Evolutionary conservation across 805 yeast species (phyloP).

Genomic region (Isabelozyma gotoi): DNA sequence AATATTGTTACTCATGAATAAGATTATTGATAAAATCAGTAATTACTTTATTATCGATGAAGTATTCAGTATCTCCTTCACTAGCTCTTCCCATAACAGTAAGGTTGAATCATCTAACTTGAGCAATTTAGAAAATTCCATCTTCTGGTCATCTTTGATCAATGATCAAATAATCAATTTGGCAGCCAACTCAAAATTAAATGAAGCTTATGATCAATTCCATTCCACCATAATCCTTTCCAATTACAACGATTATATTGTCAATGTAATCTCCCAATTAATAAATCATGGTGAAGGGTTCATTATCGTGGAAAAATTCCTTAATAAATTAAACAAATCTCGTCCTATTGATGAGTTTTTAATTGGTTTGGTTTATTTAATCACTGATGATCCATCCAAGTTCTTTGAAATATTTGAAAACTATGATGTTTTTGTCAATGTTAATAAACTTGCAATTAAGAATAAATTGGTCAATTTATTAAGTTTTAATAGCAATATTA

Average conservation of each 20-base stretch:
- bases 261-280: constrained; percentile 31
- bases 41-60: constrained; percentile 21
- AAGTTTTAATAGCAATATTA: constrained; percentile 12
- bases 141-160: constrained; percentile 30
- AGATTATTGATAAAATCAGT: constrained; percentile 21
- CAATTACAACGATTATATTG: constrained; percentile 29
- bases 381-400: constrained; percentile 23
- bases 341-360: constrained; percentile 27
- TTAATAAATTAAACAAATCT: constrained; percentile 38
- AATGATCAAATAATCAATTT: constrained; percentile 15
- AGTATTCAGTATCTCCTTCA: constrained; percentile 26
- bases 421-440: constrained; percentile 16
- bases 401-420: constrained; percentile 22
- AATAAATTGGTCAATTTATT: constrained; percentile 13
- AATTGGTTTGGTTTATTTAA: constrained; percentile 32
- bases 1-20: constrained; percentile 21
- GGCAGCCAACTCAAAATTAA: constrained; percentile 15
- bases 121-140: constrained; percentile 21
- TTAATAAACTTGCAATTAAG: constrained; percentile 7
- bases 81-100: constrained; percentile 3
- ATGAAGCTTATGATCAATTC: constrained; percentile 27
- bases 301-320: constrained; percentile 43
- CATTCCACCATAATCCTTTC: constrained; percentile 12
- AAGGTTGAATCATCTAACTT: constrained; percentile 13
- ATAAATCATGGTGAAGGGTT: constrained; percentile 31